Percentiles rank a stretch among this genome's conserved stretches.
These are phyloP conservation scores for Gyromitra esculenta DNA, from an alignment of 2,329 filamentous ascomycete genomes.

Conservation along the genomic window DNA sequence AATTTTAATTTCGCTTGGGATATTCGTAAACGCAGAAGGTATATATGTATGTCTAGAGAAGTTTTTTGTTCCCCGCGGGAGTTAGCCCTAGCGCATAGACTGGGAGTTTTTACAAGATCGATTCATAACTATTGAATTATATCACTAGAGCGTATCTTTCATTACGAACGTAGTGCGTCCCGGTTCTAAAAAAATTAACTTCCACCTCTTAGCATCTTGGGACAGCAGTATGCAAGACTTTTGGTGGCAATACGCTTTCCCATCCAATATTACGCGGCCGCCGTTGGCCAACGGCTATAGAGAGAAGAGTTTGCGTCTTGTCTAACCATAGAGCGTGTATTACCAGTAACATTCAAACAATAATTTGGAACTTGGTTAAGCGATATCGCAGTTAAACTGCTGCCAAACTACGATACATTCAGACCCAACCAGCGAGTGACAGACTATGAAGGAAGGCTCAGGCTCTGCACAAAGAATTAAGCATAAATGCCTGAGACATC, in stretches of 20 bases:
- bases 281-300: no score
- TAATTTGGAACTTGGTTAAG: background rate
- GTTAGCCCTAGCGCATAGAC: no score
- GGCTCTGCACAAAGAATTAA: background rate
- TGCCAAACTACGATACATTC: background rate
- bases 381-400: background rate
- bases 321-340: no score
- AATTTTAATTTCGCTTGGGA: background rate
- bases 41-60: background rate
- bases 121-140: background rate
- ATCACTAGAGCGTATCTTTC: background rate
- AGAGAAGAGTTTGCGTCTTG: no score
- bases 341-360: background rate
- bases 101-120: background rate
- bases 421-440: constrained; percentile 24
- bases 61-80: background rate
- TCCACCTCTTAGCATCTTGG: no score
- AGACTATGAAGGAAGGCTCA: constrained; percentile 11
- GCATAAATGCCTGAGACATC: background rate
- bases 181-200: background rate
- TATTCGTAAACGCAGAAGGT: background rate
- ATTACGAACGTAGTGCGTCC: background rate
- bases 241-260: no score
- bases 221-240: no score
- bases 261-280: no score